Base-by-base conservation (phyloP, 305 asterid genomes). In the Nicotiana rustica region DNA sequence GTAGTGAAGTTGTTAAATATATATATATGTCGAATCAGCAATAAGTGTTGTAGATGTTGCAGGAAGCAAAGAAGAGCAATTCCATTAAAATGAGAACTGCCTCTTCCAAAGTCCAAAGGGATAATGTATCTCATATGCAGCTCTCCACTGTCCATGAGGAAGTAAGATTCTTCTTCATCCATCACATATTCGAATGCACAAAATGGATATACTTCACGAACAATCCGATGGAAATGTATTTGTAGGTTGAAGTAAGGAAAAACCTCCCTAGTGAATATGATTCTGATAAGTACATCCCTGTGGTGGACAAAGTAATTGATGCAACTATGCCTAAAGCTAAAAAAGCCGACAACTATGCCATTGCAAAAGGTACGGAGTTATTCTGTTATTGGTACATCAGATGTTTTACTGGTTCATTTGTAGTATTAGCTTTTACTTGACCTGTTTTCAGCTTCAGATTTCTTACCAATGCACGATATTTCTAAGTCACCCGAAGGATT, bases 121-220 rank as follows among this genome's bases (percentile, higher is more conserved):
- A 84, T 15, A 59, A 84, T 41, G 41, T 57, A 15, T 78, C 89
- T 18, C 92, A 77, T 70, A 85, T 90, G 15, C 89, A 84, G 47
- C 92, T 89, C 83, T 77, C 92, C 65, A 86, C 96, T 60, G 92
- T 89, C 85, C 88, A 81, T 1, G 94, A 91, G 83, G 94, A 89
- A 88, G 98, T 91, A 87, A 90, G 92, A 82, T 62, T 52, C n/a
- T 78, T 41, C 36, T 52, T 15, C 25, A 25, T 25, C 25, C 25
- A 25, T 25, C 25, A 25, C 25, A 25, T 25, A 25, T 25, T 25
- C 0, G 25, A 25, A 25, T 25, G 25, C 25, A 25, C 25, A 25
- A 25, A 25, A 25, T 25, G 25, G 25, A 25, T 25, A 25, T 25
- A 25, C 25, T 25, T 25, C 25, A 25, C 25, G 25, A 25, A 25